Evolutionary conservation across 163 green algal genomes (phyloP), one percentile per base, ranked within the genome.

Genomic region (Scenedesmus sp.): DNA sequence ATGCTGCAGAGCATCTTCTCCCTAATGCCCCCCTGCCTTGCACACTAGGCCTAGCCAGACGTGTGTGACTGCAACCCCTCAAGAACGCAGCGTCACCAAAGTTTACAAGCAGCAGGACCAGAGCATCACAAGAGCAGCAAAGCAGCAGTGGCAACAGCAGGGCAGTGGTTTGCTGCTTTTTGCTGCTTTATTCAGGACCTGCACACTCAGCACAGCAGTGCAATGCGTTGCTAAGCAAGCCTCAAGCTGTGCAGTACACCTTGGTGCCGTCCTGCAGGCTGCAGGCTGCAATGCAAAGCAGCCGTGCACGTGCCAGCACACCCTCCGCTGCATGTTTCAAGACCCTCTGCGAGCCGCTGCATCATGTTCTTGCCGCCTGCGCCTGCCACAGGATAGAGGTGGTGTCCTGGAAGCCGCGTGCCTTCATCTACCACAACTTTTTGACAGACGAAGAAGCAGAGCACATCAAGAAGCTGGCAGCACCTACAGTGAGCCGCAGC

Each of bases 351-450:
- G 13, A 5, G n/a, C n/a, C 24, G 26, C 26, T 42, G 3, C 15
- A 40, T 40, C 10, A 10, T 10, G 10, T 44, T 15, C 72, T 49
- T 46, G 37, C 33, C n/a, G 73, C n/a, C 73, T 49, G 73, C 73
- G 7, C 9, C 44, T 22, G 7, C 3, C n/a, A n/a, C 91, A 95
- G 94, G 92, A 90, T 95, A 22, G 86, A 95, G 80, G 83, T 91
- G 9, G 83, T 95, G n/a, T 95, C 92, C 22, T 95, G 90, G 90
- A 89, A 91, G 87, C 94, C 94, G 3, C 61, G 94, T 7, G 94
- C 94, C 0, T 93, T 95, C 81, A 91, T 96, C 33, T 95, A 93
- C 78, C 94, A 95, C 86, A 95, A 95, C 88, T 94, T 96, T 72
- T 59, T 95, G 51, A 93, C 53, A 33, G 82, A 91, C 33, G 68